Evolutionary conservation across 176 grass and related monocot genomes (phyloP), one percentile per base, ranked within the genome.

Genomic region (Ensete glaucum): DNA sequence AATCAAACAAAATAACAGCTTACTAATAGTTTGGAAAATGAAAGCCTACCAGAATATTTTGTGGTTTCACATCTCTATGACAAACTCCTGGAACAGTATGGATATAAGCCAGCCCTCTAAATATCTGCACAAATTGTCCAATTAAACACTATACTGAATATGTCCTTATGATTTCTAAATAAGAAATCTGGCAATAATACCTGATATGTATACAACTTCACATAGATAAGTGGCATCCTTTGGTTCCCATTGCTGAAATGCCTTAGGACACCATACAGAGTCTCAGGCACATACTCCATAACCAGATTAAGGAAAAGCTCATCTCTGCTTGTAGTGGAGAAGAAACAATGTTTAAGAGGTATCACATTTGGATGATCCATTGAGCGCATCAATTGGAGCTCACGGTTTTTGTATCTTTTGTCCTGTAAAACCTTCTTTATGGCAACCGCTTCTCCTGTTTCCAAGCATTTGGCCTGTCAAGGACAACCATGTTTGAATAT

Each of bases 331-430:
- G 74, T 76, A 20, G 74, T 76, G n/a, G 74, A 76, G 74, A 76
- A 64, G 57, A 76, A 76, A 64, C 74, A 76, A 13, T 76, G 74
- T 19, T 76, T 76, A 2, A 76, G 43, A 64, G 74, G 24, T 13
- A 76, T 64, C 74, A 76, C 74, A 64, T 76, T 76, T 50, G 74
- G 58, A 76, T 76, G 74, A 64, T 77, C 74, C 74, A 77, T 77
- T 15, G 74, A 77, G 10, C 74, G 74, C 74, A 77, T 64, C 12
- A 77, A 52, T 64, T 64, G 74, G 2, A 77, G 74, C 34, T 77
- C 74, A 52, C 74, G 74, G 3, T 77, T 77, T 64, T 77, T 77
- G 74, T 77, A 77, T 77, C 74, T 64, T 52, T 59, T 77, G 74
- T 65, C 74, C 74, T 64, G 74, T 59, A 77, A 52, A 52, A 77